Evolutionary conservation across 2,329 filamentous ascomycete species (phyloP).

Genomic region (Cercospora citrullina): DNA sequence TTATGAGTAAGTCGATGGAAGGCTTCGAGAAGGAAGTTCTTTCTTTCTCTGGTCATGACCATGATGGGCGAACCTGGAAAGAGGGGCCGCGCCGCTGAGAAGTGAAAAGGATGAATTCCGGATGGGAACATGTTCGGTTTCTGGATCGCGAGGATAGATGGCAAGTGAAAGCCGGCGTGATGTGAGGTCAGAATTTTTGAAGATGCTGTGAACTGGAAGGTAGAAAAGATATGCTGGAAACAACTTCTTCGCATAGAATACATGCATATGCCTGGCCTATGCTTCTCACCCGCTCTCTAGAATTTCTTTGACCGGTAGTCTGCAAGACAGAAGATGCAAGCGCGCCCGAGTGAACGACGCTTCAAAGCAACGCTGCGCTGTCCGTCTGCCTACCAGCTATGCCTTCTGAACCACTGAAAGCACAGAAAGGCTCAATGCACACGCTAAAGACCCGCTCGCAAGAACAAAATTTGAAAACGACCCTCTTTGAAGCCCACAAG

Average conservation of each 20-base stretch:
- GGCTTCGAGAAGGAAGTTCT: conserved; percentile 4
- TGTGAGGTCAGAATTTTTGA: not conserved
- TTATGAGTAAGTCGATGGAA: conserved; percentile 7
- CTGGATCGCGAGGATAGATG: not conserved
- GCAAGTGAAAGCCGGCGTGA: not conserved
- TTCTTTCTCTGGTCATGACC: not conserved
- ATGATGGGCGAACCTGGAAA: not conserved
- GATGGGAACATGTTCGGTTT: not conserved
- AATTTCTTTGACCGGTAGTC: not conserved
- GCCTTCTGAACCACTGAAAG: not conserved
- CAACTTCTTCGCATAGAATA: not conserved
- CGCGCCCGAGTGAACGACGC: not conserved
- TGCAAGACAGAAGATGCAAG: not conserved
- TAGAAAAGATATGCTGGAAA: not conserved
- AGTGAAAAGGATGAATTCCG: not conserved
- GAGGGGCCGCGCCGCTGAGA: not conserved
- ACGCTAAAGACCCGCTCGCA: not conserved
- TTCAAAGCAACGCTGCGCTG: not conserved
- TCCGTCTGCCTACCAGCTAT: not conserved
- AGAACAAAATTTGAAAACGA: conserved; percentile 1
- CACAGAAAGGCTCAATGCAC: not conserved
- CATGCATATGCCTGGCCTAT: not conserved
- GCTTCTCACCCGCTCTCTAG: not conserved
- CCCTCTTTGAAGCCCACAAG: not conserved
- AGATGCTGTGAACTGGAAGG: too few relatives aligned